Evolutionary conservation across 805 yeast genomes (phyloP).

Genomic region (Yarrowia bubula): DNA sequence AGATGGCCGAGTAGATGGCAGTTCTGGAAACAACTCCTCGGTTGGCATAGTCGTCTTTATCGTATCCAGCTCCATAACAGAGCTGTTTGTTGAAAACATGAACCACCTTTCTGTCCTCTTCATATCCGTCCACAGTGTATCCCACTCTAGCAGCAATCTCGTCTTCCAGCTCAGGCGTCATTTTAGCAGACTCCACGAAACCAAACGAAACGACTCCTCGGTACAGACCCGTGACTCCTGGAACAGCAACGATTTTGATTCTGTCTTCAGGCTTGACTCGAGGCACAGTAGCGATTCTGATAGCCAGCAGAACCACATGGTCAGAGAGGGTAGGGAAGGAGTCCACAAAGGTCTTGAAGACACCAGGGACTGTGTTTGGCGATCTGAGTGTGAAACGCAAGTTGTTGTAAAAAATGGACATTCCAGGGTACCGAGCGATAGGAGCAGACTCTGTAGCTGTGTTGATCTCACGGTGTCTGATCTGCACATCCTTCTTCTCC

Average conservation of each 20-base stretch:
- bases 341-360: constrained; percentile 43
- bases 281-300: constrained; percentile 47
- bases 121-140: constrained; percentile 1
- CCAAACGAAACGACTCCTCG: constrained; percentile 52
- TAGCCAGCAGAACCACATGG: constrained; percentile 46
- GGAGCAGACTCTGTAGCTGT: constrained; percentile 25
- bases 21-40: not conserved
- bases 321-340: constrained; percentile 46
- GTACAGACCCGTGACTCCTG: constrained; percentile 47
- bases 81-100: constrained; percentile 24
- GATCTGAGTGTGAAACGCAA: constrained; percentile 39
- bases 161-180: constrained; percentile 13
- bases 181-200: constrained; percentile 38
- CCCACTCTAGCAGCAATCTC: constrained; percentile 13
- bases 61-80: constrained; percentile 14
- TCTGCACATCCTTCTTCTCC: not conserved
- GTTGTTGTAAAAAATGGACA: constrained; percentile 47
- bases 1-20: constrained; percentile 13
- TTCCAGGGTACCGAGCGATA: constrained; percentile 36
- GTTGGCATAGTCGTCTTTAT: constrained; percentile 2
- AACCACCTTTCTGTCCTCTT: constrained; percentile 10
- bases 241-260: constrained; percentile 44
- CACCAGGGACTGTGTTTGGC: constrained; percentile 48
- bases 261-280: constrained; percentile 44
- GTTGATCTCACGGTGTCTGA: constrained; percentile 21